Conservation (phyloP, 768 basidiomycete species). For the Baorangia bicolor region DNA sequence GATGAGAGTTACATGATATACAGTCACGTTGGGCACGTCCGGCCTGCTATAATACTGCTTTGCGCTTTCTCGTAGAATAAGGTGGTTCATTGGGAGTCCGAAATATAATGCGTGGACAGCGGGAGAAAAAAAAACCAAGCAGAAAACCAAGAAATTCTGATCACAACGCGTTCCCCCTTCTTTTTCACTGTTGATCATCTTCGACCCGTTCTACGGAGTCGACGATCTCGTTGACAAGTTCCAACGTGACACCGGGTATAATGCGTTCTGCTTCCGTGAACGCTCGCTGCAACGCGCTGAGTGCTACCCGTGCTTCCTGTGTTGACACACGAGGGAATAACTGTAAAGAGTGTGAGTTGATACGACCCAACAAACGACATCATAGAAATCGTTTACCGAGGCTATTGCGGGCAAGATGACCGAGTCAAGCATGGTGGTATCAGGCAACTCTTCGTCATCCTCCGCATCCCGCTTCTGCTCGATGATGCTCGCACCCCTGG, state of each 20-base stretch:
- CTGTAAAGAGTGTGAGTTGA: constrained; percentile 40
- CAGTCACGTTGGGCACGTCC: constrained; percentile 19
- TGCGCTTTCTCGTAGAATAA: constrained; percentile 18
- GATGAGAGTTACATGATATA: constrained; percentile 26
- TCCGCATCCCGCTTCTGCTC: constrained; percentile 41
- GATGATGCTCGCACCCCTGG: constrained; percentile 42
- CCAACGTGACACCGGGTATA: constrained; percentile 92
- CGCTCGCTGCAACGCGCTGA: constrained; percentile 84
- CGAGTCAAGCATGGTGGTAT: constrained; percentile 93
- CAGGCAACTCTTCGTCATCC: constrained; percentile 58
- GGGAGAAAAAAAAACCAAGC: constrained; percentile 4
- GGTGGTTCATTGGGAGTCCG: constrained; percentile 17
- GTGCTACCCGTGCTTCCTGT: constrained; percentile 84
- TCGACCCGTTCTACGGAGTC: constrained; percentile 91
- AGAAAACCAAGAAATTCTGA: constrained; percentile 17
- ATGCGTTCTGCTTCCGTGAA: constrained; percentile 94
- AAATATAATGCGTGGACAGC: constrained; percentile 17
- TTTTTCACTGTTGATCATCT: constrained; percentile 48
- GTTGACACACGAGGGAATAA: constrained; percentile 90
- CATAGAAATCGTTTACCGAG: constrained; percentile 58
- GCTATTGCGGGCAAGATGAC: constrained; percentile 96
- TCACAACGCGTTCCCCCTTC: neutral
- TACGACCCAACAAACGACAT: neutral
- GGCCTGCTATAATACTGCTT: constrained; percentile 16
- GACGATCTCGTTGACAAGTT: constrained; percentile 91